phyloP scores from a whole-genome alignment of 1,284 basidiomycete species.

The Phylloporus gajari region DNA sequence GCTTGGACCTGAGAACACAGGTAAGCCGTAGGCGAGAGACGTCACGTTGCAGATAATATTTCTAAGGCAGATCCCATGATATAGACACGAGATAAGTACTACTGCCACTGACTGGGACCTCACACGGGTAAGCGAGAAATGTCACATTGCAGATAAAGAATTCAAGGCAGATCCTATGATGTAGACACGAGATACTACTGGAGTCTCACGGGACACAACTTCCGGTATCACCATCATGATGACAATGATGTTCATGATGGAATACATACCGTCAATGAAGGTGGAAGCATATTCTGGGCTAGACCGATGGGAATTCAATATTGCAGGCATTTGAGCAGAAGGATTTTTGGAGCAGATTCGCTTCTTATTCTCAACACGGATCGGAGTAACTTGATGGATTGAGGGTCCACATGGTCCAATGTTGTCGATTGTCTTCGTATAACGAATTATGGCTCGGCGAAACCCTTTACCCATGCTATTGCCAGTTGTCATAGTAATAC shows the following conservation, averaged over 20 bases:
- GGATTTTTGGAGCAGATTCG: constrained; percentile 49
- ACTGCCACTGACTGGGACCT: too few relatives aligned
- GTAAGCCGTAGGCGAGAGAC: too few relatives aligned
- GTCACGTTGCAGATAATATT: too few relatives aligned
- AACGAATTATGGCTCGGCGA: too few relatives aligned
- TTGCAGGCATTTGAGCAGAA: constrained; percentile 43
- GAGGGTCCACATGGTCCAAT: not conserved
- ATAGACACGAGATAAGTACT: too few relatives aligned
- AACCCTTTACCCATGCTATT: too few relatives aligned
- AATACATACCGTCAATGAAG: constrained; percentile 66
- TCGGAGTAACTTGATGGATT: constrained; percentile 32
- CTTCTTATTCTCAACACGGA: constrained; percentile 51
- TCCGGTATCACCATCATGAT: constrained; percentile 56
- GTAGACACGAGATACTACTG: constrained; percentile 59
- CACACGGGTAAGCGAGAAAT: constrained; percentile 42
- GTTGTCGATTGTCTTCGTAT: too few relatives aligned
- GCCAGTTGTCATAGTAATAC: too few relatives aligned
- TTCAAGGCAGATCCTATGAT: constrained; percentile 32
- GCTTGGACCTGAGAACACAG: too few relatives aligned
- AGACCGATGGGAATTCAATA: too few relatives aligned
- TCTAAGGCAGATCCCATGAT: too few relatives aligned
- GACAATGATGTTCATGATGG: constrained; percentile 49
- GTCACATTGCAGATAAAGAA: constrained; percentile 23
- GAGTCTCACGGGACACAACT: constrained; percentile 59
- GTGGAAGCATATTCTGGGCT: constrained; percentile 23